Conservation (phyloP, 495 filamentous ascomycete genomes). For the Symbiotaphrina buchneri region DNA sequence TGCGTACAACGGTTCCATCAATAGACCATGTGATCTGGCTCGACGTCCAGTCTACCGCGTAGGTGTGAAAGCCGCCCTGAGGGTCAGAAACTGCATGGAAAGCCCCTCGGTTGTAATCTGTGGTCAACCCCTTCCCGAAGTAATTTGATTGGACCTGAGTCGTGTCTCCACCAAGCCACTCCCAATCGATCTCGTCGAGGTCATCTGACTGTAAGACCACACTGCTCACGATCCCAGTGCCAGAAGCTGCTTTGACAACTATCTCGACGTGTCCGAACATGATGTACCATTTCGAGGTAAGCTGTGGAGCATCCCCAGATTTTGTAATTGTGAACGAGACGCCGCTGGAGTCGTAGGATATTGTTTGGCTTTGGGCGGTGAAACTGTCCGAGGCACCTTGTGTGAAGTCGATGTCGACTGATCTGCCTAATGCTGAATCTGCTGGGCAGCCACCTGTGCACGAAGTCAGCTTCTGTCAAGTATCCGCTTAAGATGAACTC, state of each 20-base stretch:
- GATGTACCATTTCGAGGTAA: constrained; percentile 54
- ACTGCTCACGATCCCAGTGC: constrained; percentile 57
- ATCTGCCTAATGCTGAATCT: constrained; percentile 61
- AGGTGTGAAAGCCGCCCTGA: constrained; percentile 56
- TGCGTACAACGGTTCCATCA: constrained; percentile 46
- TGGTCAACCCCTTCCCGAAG: constrained; percentile 74
- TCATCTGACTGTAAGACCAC: constrained; percentile 75
- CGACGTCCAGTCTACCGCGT: constrained; percentile 73
- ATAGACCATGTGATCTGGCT: constrained; percentile 64
- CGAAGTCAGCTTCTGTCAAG: background rate
- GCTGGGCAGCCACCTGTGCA: constrained; percentile 43
- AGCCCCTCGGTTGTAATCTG: constrained; percentile 34
- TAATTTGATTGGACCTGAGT: constrained; percentile 70
- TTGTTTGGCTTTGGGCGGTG: constrained; percentile 34
- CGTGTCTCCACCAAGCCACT: constrained; percentile 46
- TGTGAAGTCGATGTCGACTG: constrained; percentile 63
- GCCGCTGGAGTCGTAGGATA: constrained; percentile 57
- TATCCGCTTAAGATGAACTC: background rate
- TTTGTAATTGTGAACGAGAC: constrained; percentile 68
- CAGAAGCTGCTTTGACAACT: constrained; percentile 33
- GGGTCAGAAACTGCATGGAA: constrained; percentile 32
- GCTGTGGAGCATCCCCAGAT: constrained; percentile 60
- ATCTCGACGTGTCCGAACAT: constrained; percentile 45
- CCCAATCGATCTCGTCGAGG: constrained; percentile 89
- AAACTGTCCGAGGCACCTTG: constrained; percentile 45